These are phyloP conservation scores for Cladorrhinum sp. DNA, from an alignment of 2,329 filamentous ascomycete species.

Conservation along the genomic window DNA sequence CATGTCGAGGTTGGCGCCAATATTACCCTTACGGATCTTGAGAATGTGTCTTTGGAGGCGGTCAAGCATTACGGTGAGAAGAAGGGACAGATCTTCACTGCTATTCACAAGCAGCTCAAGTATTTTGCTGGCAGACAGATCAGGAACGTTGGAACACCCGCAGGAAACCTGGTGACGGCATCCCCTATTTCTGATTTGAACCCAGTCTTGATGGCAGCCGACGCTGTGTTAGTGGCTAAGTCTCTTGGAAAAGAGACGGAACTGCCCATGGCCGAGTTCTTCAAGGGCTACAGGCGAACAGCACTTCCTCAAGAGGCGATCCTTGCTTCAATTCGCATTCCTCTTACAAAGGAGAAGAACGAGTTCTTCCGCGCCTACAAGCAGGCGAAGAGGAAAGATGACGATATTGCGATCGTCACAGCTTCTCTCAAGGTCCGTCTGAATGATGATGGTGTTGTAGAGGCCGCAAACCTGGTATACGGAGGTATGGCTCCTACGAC, in stretches of 20 bases:
- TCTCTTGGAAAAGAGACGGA: constrained; percentile 70
- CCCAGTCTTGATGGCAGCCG: constrained; percentile 85
- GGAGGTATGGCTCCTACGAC: constrained; percentile 95
- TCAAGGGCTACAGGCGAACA: constrained; percentile 85
- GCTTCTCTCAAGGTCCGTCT: constrained; percentile 75
- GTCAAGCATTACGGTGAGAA: constrained; percentile 71
- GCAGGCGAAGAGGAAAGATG: constrained; percentile 94
- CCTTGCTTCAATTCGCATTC: constrained; percentile 84
- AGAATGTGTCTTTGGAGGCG: constrained; percentile 77
- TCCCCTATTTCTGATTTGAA: constrained; percentile 97
- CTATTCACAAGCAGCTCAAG: constrained; percentile 87
- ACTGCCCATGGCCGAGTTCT: constrained; percentile 90
- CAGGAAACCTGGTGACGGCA: constrained; percentile 89
- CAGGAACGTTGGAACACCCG: constrained; percentile 93
- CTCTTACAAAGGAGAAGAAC: constrained; percentile 67
- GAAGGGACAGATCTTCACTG: constrained; percentile 77
- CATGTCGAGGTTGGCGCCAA: constrained; percentile 92
- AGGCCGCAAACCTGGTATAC: constrained; percentile 77
- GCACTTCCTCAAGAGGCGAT: constrained; percentile 78
- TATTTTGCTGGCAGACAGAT: constrained; percentile 97
- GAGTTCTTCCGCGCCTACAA: constrained; percentile 92
- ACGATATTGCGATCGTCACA: constrained; percentile 97
- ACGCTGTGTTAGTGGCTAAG: constrained; percentile 77
- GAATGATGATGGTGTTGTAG: constrained; percentile 65
- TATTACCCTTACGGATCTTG: constrained; percentile 85